A percentile compares a stretch with the other conserved stretches of the same genome.
Conservation (phyloP, 768 basidiomycete genomes). For the Russula compacta region DNA sequence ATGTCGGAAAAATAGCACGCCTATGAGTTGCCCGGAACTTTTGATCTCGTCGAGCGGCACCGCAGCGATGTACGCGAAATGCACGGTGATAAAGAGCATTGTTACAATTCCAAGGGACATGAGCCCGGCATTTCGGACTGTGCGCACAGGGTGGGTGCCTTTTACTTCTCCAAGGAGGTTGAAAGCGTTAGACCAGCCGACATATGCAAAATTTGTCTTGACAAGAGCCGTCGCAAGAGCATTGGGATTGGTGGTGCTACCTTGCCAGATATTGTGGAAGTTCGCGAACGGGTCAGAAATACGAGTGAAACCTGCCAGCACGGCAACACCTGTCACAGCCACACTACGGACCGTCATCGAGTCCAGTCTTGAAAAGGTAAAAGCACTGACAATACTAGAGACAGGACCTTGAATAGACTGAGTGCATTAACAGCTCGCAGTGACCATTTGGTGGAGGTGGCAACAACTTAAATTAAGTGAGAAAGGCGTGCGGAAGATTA, state of each 20-base stretch:
- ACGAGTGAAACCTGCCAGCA: slow-evolving; percentile 24
- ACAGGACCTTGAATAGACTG: slow-evolving; percentile 23
- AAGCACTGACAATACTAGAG: slow-evolving; percentile 18
- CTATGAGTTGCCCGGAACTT: slow-evolving; percentile 37
- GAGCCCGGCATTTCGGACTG: slow-evolving; percentile 37
- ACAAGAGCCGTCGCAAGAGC: slow-evolving; percentile 24
- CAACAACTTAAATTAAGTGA: slow-evolving; percentile 20
- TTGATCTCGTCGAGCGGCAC: slow-evolving; percentile 39
- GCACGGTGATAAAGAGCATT: slow-evolving; percentile 39
- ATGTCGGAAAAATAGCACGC: slow-evolving; percentile 40
- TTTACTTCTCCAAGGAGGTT: slow-evolving; percentile 37
- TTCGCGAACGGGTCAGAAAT: slow-evolving; percentile 26
- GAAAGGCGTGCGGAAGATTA: background rate
- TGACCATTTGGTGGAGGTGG: slow-evolving; percentile 26
- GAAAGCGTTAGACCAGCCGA: slow-evolving; percentile 36
- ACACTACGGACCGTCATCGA: slow-evolving; percentile 19
- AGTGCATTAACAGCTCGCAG: slow-evolving; percentile 23
- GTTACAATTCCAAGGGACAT: slow-evolving; percentile 40
- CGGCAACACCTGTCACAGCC: slow-evolving; percentile 23
- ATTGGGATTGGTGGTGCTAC: slow-evolving; percentile 23
- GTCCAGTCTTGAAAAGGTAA: background rate
- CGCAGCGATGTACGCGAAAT: slow-evolving; percentile 32
- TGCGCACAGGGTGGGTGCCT: slow-evolving; percentile 34
- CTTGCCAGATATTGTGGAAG: slow-evolving; percentile 26
- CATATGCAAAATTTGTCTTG: slow-evolving; percentile 26